These are phyloP conservation scores for Crassisporium funariophilum DNA, from an alignment of 768 basidiomycete species.

Conservation along the genomic window DNA sequence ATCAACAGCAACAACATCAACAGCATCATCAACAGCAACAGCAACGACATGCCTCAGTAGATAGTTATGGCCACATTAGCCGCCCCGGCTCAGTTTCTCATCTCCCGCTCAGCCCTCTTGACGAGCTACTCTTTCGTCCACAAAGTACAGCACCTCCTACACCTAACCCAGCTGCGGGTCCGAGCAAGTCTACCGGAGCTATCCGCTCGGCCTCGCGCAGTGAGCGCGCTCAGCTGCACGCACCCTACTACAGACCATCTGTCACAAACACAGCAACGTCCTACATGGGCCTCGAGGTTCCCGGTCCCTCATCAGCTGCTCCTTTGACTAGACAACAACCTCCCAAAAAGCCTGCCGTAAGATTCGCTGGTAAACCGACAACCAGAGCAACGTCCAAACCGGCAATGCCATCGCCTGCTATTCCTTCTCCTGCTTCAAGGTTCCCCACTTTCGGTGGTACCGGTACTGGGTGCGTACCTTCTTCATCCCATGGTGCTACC, in stretches of 20 bases:
- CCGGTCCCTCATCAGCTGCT: not conserved
- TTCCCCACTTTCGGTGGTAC: slow-evolving; percentile 10
- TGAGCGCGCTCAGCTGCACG: not conserved
- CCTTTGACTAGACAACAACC: slow-evolving; percentile 12
- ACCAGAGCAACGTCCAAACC: slow-evolving; percentile 4
- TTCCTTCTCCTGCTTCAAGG: slow-evolving; percentile 19
- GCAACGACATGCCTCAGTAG: slow-evolving; percentile 1
- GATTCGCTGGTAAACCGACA: slow-evolving; percentile 5
- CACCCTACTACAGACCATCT: slow-evolving; percentile 6
- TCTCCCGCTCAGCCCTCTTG: not conserved
- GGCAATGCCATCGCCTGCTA: slow-evolving; percentile 7
- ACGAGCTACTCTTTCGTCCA: not conserved
- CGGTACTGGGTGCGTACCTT: slow-evolving; percentile 1
- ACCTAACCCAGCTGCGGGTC: not conserved
- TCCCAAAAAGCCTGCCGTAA: slow-evolving; percentile 5
- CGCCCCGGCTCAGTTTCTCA: slow-evolving; percentile 9
- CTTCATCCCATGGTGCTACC: no score
- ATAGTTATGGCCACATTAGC: slow-evolving; percentile 9
- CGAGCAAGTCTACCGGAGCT: not conserved
- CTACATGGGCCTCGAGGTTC: not conserved
- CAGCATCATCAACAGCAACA: slow-evolving; percentile 10
- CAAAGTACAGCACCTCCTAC: slow-evolving; percentile 4
- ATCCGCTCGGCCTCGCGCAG: not conserved
- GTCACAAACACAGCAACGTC: slow-evolving; percentile 3
- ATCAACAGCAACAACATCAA: slow-evolving; percentile 20